Evolutionary conservation across 164 flowering plant species (phyloP).

Genomic region (Kingdonia uniflora): DNA sequence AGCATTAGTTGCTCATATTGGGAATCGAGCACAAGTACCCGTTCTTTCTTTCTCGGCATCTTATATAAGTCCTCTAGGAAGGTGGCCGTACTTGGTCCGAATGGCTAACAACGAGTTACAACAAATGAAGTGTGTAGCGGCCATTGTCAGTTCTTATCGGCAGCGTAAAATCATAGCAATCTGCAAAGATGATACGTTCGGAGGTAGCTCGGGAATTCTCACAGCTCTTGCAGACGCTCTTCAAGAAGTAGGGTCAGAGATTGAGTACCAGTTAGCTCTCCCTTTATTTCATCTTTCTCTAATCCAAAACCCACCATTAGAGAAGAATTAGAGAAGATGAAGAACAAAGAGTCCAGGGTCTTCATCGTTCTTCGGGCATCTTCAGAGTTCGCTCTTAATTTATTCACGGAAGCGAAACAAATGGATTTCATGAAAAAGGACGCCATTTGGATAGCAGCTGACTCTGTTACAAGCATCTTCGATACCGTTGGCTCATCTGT

Average conservation of each 20-base stretch:
- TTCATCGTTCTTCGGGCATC: constrained; percentile 18
- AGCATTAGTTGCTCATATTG: constrained; percentile 33
- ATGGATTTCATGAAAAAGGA: constrained; percentile 13
- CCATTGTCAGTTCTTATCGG: constrained; percentile 18
- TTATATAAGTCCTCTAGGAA: constrained; percentile 15
- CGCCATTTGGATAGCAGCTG: constrained; percentile 13
- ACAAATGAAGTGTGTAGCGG: constrained; percentile 30
- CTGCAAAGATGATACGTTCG: constrained; percentile 28
- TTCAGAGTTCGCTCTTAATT: constrained; percentile 3
- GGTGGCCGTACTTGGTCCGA: constrained; percentile 37
- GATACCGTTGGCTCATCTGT: constrained; percentile 10
- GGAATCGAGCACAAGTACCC: constrained; percentile 30
- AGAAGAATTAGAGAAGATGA: constrained; percentile 10
- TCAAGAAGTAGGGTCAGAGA: constrained; percentile 9
- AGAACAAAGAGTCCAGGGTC: constrained; percentile 11
- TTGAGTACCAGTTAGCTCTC: constrained; percentile 12
- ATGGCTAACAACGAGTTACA: constrained; percentile 19
- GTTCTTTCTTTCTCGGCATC: constrained; percentile 33
- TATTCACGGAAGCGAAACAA: constrained; percentile 23
- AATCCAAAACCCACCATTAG: constrained; percentile 11
- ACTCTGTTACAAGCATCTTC: constrained; percentile 3
- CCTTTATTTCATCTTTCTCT: constrained; percentile 7
- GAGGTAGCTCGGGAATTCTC: constrained; percentile 8
- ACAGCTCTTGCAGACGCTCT: constrained; percentile 15
- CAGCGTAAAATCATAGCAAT: constrained; percentile 22